Evolutionary conservation across 1,284 basidiomycete genomes (phyloP), one percentile per base, ranked within the genome.

Genomic region (Irpex sp.): DNA sequence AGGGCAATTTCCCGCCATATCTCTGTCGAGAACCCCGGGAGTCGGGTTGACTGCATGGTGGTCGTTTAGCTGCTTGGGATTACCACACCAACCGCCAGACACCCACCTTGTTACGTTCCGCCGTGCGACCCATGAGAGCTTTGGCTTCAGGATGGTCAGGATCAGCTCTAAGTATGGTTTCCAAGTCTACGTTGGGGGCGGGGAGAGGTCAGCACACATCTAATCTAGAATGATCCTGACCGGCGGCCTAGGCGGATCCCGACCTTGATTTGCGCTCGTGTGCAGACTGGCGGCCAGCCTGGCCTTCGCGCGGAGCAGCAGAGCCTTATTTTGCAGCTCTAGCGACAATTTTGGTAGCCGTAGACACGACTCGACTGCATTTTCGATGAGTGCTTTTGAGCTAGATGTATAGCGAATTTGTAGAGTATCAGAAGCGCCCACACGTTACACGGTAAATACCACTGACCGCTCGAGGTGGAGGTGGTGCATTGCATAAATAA

Each of bases 61-160:
- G 48, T n/a, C 13, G 15, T 9, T 51, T n/a, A 51, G 48, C 13
- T 26, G 21, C 21, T 26, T 26, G 48, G 40, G 44, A 49, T 51
- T 51, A 51, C 59, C 62, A 40, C 58, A 59, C 47, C 55, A 36
- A 60, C 37, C 59, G 63, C 59, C 62, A 56, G 26, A 47, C 34
- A 52, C 15, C 26, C n/a, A 48, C 59, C 26, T 51, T 51, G 48
- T 74, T 73, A 51, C 72, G 61, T 63, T 66, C 68, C 31, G 66
- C 70, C 70, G 71, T 68, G 58, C 73, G 70, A 65, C 76, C 74
- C 59, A 88, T 79, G 65, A 90, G 75, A 6, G 81, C 78, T 66
- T 83, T 83, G 21, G 87, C 88, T 71, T 89, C 88, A 64, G 82
- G 79, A 74, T 91, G 86, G 69, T 86, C 85, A 62, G 88, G 88